phyloP scores from a whole-genome alignment of 139 green algal species.

The Chlamydomonas sp. region DNA sequence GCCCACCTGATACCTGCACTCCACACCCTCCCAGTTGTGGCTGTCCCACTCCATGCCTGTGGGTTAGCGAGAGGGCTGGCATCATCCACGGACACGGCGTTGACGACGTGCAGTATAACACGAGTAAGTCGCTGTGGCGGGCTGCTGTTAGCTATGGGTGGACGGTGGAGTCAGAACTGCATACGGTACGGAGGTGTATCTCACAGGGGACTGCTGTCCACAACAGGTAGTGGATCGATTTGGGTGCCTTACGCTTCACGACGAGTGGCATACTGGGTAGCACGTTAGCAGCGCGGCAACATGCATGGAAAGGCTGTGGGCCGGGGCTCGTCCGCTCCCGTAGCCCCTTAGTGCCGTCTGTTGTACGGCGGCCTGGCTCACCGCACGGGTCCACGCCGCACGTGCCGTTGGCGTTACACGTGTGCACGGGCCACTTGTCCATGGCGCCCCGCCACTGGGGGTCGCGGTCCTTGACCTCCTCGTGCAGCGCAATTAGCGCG shows the following conservation, averaged over 20 bases:
- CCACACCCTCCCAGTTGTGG: slow-evolving; percentile 28
- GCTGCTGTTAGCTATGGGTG: too few species aligned
- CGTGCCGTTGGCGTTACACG: neutral
- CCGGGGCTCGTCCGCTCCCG: neutral
- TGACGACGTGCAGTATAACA: neutral
- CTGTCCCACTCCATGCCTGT: slow-evolving; percentile 7
- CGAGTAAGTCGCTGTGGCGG: too few species aligned
- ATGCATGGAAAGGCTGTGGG: neutral
- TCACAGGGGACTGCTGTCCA: too few species aligned
- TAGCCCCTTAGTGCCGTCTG: neutral
- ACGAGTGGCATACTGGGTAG: too few species aligned
- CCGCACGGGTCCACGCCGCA: slow-evolving; percentile 35
- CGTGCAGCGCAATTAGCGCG: slow-evolving; percentile 10
- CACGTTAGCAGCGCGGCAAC: neutral
- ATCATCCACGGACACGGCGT: neutral
- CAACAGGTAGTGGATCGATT: too few species aligned
- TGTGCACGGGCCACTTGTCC: slow-evolving; percentile 39
- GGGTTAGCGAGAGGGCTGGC: too few species aligned
- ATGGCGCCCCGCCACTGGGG: slow-evolving; percentile 25
- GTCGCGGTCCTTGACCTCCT: slow-evolving; percentile 22
- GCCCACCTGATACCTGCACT: slow-evolving; percentile 30
- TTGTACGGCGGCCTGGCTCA: neutral
- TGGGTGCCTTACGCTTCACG: too few species aligned
- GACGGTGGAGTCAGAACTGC: too few species aligned
- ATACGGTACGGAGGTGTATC: too few species aligned